Evolutionary conservation across 169 alveolate species (phyloP).

Genomic region (Plasmodium adleri): DNA sequence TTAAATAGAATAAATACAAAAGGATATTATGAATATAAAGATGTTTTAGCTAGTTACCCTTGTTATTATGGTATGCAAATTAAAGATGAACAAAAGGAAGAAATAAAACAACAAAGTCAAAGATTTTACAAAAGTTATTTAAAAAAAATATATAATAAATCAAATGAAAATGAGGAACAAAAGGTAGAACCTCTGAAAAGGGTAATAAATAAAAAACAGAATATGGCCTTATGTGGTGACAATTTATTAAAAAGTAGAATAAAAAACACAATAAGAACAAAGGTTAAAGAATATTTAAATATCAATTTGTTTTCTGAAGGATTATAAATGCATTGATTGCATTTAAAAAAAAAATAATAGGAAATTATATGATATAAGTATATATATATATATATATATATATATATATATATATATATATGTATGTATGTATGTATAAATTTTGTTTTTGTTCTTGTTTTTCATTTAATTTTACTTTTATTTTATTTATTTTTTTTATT

Average conservation of each 20-base stretch:
- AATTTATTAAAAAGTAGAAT: slow-evolving; percentile 25
- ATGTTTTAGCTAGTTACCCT: slow-evolving; percentile 30
- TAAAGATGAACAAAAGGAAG: neutral
- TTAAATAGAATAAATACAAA: slow-evolving; percentile 4
- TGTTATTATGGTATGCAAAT: slow-evolving; percentile 10
- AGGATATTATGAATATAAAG: slow-evolving; percentile 33
- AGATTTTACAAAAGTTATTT: neutral
- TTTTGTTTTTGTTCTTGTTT: slow-evolving; percentile 15
- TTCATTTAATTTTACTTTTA: neutral
- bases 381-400: slow-evolving; percentile 9
- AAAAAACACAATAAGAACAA: slow-evolving; percentile 27
- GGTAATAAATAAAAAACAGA: slow-evolving; percentile 31
- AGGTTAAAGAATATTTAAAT: slow-evolving; percentile 36
- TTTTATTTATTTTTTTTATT: neutral
- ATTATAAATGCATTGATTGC: neutral
- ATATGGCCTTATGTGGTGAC: slow-evolving; percentile 56
- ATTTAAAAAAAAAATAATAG: too few relatives aligned
- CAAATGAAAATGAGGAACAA: slow-evolving; percentile 6
- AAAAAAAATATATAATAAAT: neutral
- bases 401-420: neutral
- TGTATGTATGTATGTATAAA: neutral
- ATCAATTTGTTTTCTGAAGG: slow-evolving; percentile 4
- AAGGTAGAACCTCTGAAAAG: slow-evolving; percentile 12
- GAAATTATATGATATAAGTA: neutral
- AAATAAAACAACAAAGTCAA: neutral